A percentile compares a stretch with the other conserved stretches of the same genome.
These are phyloP conservation scores for Epichloe amarillans DNA, from an alignment of 2,329 filamentous ascomycete species.

Conservation along the genomic window DNA sequence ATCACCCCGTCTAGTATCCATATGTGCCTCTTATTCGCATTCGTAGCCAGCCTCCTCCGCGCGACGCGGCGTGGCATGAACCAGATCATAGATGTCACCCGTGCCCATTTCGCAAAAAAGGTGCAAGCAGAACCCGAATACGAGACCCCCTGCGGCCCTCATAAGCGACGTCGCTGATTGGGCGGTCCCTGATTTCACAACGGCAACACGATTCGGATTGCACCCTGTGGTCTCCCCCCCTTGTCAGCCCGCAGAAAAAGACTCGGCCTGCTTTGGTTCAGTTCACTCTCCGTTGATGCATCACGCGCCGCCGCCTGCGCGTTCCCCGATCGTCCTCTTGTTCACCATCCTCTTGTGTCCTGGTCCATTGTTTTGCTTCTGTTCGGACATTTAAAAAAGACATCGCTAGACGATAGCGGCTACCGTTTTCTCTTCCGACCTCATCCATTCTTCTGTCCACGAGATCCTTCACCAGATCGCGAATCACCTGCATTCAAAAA, in stretches of 20 bases:
- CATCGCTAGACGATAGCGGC: not conserved
- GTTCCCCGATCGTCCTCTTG: not conserved
- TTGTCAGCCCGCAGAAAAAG: not conserved
- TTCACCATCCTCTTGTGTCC: not conserved
- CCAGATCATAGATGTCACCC: too few species aligned
- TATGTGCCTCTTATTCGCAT: not conserved
- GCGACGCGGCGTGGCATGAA: too few species aligned
- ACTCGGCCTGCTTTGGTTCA: not conserved
- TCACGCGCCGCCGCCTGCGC: not conserved
- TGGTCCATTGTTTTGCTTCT: not conserved
- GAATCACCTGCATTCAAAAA: not conserved
- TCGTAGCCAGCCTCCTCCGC: not conserved
- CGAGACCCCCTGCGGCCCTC: not conserved
- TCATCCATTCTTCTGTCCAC: not conserved
- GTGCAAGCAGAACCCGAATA: constrained; percentile 3
- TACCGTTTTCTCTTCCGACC: not conserved
- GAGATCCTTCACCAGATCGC: not conserved
- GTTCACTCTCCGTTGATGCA: not conserved
- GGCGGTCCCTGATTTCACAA: not conserved
- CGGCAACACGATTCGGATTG: not conserved
- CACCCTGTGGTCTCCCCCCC: not conserved
- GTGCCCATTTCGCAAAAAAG: too few species aligned
- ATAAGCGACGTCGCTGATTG: constrained; percentile 2
- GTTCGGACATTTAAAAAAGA: not conserved
- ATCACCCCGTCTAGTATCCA: not conserved